Evolutionary conservation across 2,329 filamentous ascomycete genomes (phyloP), one percentile per base, ranked within the genome.

Genomic region (Trichoderma guizhouense): DNA sequence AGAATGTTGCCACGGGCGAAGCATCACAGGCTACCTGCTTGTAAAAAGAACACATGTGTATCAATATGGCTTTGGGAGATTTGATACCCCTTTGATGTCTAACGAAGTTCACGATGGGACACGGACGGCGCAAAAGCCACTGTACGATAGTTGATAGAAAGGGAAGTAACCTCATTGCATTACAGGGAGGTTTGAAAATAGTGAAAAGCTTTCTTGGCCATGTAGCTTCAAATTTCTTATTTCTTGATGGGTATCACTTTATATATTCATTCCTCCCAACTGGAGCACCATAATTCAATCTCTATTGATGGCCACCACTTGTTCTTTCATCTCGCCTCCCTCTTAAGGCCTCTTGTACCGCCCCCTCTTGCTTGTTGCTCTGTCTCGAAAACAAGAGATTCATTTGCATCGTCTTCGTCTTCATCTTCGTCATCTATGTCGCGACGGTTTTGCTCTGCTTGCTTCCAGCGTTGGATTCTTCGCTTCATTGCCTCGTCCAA

Each of bases 401-500:
- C 65, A 14, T 68, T 75, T n/a, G n/a, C 69, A 26, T 72, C 69
- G 7, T 73, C 74, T 0, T 80, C 78, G 2, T 80, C 78, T 14
- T 83, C 82, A 3, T 80, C 78, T 11, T 83, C 82, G 3, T 84
- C 82, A 9, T 83, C 84, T 51, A 86, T 82, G n/a, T 82, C 80
- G n/a, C 83, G 80, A 21, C 81, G 79, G 4, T 71, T 55, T 34
- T 72, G 79, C 69, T 83, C 82, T 2, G 82, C 81, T 63, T 84
- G 82, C 72, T 84, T 82, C 8, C 85, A 82, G 7, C 90, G 87
- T 79, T 87, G 84, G 69, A 92, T 88, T 75, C 86, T 86, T 51
- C 89, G 87, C 28, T 87, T 78, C 72, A 91, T 83, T 15, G 88
- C 80, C 57, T 85, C 82, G 75, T 92, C 90, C 21, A 84, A 81